Conservation (phyloP, 176 grass and related monocot species). For the Alopecurus myosuroides region DNA sequence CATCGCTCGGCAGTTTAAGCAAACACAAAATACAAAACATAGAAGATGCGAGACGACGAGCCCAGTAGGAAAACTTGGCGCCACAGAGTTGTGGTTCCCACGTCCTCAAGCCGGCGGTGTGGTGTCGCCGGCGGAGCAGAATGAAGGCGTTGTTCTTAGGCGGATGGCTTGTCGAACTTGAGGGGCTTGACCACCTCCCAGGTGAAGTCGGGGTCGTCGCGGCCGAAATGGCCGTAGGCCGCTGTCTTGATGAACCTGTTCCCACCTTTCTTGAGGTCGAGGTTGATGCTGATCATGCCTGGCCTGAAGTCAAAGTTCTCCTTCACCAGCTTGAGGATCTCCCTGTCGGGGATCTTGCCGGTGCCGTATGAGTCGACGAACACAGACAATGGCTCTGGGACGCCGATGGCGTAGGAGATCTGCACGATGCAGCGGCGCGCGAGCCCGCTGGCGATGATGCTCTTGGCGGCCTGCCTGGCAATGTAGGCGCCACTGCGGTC, state of each 20-base stretch:
- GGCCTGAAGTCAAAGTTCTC: too few relatives aligned
- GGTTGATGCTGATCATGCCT: too few relatives aligned
- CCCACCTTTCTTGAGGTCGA: too few relatives aligned
- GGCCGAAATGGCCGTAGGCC: too few relatives aligned
- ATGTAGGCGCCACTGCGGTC: slow-evolving; percentile 63
- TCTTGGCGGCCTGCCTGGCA: slow-evolving; percentile 58
- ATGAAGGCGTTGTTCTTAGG: not conserved
- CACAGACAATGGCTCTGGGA: slow-evolving; percentile 46
- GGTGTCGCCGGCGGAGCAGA: not conserved
- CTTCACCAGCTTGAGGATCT: slow-evolving; percentile 13
- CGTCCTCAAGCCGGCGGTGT: not conserved
- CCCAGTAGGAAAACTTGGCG: not conserved
- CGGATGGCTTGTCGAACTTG: too few relatives aligned
- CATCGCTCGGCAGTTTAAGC: not conserved
- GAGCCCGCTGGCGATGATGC: slow-evolving; percentile 42
- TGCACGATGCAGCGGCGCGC: slow-evolving; percentile 54
- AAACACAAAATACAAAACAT: not conserved
- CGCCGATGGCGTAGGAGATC: slow-evolving; percentile 58
- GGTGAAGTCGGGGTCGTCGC: too few relatives aligned
- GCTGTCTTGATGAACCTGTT: too few relatives aligned
- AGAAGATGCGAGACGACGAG: not conserved
- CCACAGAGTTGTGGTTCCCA: not conserved
- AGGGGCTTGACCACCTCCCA: too few relatives aligned
- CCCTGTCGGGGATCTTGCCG: slow-evolving; percentile 52
- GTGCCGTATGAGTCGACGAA: slow-evolving; percentile 53